Conservation (phyloP, 257 asterid genomes). For the Hygrophila difformis region DNA sequence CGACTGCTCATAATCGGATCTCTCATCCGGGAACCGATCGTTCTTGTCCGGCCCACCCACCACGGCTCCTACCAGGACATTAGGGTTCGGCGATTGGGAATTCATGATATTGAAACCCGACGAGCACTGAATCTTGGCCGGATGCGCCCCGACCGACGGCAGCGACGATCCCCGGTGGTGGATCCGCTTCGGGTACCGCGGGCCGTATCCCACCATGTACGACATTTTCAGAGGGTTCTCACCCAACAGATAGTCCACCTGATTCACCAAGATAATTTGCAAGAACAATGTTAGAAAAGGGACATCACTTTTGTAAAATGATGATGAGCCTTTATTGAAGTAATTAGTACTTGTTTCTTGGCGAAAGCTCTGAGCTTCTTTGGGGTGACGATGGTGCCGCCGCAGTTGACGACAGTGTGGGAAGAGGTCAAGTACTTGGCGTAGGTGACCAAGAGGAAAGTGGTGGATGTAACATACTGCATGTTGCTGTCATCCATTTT, state of each 20-base stretch:
- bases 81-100: slow-evolving; percentile 72
- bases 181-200: slow-evolving; percentile 64
- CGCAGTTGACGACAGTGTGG: slow-evolving; percentile 59
- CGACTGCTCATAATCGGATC: slow-evolving; percentile 87
- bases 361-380: slow-evolving; percentile 64
- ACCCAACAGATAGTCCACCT: slow-evolving; percentile 86
- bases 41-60: slow-evolving; percentile 91
- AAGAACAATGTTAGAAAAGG: too few species aligned
- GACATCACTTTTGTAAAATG: too few species aligned
- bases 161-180: slow-evolving; percentile 98
- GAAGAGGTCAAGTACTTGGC: slow-evolving; percentile 84
- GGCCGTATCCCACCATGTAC: slow-evolving; percentile 91
- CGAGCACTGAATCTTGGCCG: slow-evolving; percentile 69
- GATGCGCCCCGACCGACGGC: slow-evolving; percentile 55
- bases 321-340: too few species aligned
- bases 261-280: too few species aligned
- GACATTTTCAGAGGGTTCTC: slow-evolving; percentile 85
- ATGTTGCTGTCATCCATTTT: slow-evolving; percentile 87
- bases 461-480: slow-evolving; percentile 89
- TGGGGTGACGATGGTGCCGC: slow-evolving; percentile 56
- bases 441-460: slow-evolving; percentile 68
- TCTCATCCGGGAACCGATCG: slow-evolving; percentile 74
- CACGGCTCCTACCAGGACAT: slow-evolving; percentile 60
- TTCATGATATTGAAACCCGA: slow-evolving; percentile 53
- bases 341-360: slow-evolving; percentile 38